Evolutionary conservation across 73 alveolate species (phyloP).

Genomic region (Uronychia setigera): DNA sequence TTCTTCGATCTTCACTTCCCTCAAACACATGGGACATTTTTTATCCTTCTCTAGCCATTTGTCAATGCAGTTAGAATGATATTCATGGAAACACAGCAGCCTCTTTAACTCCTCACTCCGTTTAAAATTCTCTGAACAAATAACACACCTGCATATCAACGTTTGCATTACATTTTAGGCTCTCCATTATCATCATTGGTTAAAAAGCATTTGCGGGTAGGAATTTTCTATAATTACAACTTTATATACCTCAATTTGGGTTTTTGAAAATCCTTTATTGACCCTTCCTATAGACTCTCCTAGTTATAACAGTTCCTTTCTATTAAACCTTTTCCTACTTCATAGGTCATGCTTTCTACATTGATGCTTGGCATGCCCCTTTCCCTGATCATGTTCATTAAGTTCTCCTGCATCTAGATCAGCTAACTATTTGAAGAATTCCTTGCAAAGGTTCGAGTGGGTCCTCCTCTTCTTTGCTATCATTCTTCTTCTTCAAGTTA

Average conservation of each 20-base stretch:
- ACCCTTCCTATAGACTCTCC: constrained; percentile 80
- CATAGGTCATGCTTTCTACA: constrained; percentile 37
- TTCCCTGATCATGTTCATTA: constrained; percentile 7
- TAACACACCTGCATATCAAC: constrained; percentile 9
- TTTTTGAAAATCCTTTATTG: constrained; percentile 68
- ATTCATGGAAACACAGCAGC: constrained; percentile 44
- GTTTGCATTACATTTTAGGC: neutral
- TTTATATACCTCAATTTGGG: constrained; percentile 42
- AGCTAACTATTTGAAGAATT: neutral
- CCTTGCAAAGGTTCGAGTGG: constrained; percentile 10
- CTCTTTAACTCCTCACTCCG: constrained; percentile 8
- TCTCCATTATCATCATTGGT: constrained; percentile 5
- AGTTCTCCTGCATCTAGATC: neutral
- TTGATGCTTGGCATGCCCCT: constrained; percentile 19
- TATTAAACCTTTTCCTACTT: constrained; percentile 65
- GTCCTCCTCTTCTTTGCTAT: constrained; percentile 8
- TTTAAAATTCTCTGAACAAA: constrained; percentile 43
- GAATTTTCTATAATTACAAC: constrained; percentile 25
- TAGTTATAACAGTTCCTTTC: constrained; percentile 72
- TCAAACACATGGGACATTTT: constrained; percentile 50
- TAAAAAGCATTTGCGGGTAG: constrained; percentile 1
- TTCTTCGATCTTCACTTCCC: constrained; percentile 5
- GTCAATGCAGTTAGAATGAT: constrained; percentile 48
- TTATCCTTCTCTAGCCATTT: constrained; percentile 57
- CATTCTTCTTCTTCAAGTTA: constrained; percentile 48